Base-by-base conservation (phyloP, 176 grass and related monocot species). In the Cenchrus americanus region DNA sequence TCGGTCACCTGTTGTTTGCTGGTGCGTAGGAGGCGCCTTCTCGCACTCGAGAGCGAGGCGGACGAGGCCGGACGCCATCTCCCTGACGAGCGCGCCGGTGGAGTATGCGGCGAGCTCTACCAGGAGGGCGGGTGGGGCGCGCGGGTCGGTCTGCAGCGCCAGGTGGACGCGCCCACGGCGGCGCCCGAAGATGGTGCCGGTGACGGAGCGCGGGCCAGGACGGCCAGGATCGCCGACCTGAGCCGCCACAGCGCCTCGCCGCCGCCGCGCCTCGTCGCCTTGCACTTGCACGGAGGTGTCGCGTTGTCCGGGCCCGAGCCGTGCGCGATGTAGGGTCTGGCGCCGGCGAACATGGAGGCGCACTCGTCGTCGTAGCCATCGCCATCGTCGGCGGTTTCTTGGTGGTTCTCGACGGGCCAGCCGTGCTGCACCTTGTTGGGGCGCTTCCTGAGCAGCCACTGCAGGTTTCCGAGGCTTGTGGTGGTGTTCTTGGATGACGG, bases 21-120 rank as follows among this genome's bases (percentile, higher is more conserved):
- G 22, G 0, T 72, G 13, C 19, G n/a, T 9, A 12, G 21, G 21
- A 1, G 67, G 43, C 14, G 43, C 9, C 59, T 78, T 82, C 55
- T 94, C 87, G 83, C 94, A 97, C 83, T 94, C 92, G 37, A 97
- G 89, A 3, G 94, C 92, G 71, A 97, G 88, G 47, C 94, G 82
- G 22, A 94, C 94, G 54, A 94, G 92, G 21, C 94, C 94, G 8
- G 94, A 97, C 19, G 94, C 80, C 94, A 97, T 97, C 92, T 97
- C 94, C 53, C 86, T 66, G 61, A 97, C 94, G 52, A 97, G 94
- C 5, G 90, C 84, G 83, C 73, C 89, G 19, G 94, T 97, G 40
- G 87, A 84, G 73, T 83, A 88, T 15, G 87, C 91, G 42, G 86
- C 77, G 11, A 97, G 87, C 89, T 97, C 94, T 6, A 97, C 44